phyloP scores from a whole-genome alignment of 2,329 filamentous ascomycete species.

The Mycocentrospora acerina region DNA sequence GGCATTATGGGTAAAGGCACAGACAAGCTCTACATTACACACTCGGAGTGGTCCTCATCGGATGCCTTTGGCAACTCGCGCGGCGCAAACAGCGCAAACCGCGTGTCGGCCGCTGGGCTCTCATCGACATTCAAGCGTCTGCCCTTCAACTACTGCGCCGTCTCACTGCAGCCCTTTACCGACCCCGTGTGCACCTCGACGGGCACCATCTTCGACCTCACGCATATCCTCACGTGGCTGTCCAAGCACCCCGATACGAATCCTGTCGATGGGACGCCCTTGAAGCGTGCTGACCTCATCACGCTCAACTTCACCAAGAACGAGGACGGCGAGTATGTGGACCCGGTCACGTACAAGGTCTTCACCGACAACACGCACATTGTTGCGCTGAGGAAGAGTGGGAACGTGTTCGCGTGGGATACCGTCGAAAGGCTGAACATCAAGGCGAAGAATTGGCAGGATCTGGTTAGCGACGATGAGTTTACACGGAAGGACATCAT shows the following conservation, averaged over 20 bases:
- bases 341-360: conserved; percentile 95
- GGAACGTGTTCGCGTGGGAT: conserved; percentile 96
- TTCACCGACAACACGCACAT: conserved; percentile 98
- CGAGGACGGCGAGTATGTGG: conserved; percentile 85
- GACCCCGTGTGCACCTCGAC: conserved; percentile 88
- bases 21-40: conserved; percentile 69
- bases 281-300: conserved; percentile 81
- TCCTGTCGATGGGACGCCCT: conserved; percentile 77
- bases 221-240: conserved; percentile 91
- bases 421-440: conserved; percentile 94
- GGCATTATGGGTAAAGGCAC: conserved; percentile 43
- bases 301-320: conserved; percentile 92
- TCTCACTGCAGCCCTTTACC: conserved; percentile 91
- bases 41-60: conserved; percentile 93
- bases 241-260: conserved; percentile 93
- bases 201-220: conserved; percentile 92
- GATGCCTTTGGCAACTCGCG: conserved; percentile 85
- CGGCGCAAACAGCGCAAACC: conserved; percentile 63
- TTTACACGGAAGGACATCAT: conserved; percentile 93
- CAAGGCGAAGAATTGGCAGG: conserved; percentile 93
- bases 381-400: conserved; percentile 80
- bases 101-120: conserved; percentile 51
- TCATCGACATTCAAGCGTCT: conserved; percentile 75
- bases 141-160: conserved; percentile 97
- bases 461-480: conserved; percentile 82